A percentile compares a stretch with the other conserved stretches of the same genome.
These are phyloP conservation scores for Phytopythium mirpurense DNA, from an alignment of 352 stramenopile genomes.

Conservation along the genomic window DNA sequence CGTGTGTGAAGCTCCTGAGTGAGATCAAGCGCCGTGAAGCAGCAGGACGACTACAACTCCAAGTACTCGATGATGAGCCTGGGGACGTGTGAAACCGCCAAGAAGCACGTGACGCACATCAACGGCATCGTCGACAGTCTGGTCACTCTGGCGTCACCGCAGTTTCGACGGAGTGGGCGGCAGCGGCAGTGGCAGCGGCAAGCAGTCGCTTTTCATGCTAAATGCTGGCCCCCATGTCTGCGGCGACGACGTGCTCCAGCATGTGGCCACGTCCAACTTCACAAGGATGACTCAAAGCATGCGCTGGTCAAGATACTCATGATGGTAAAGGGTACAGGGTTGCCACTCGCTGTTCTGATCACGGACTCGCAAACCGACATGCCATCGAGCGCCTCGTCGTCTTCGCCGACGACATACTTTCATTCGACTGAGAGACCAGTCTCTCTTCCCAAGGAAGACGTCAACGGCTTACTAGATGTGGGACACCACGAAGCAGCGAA, in stretches of 20 bases:
- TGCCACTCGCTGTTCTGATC: constrained; percentile 95
- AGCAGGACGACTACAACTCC: constrained; percentile 96
- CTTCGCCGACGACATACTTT: constrained; percentile 98
- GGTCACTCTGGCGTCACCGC: constrained; percentile 94
- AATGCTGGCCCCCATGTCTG: constrained; percentile 95
- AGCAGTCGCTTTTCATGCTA: constrained; percentile 96
- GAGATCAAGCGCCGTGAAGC: constrained; percentile 89
- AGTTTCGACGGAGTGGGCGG: constrained; percentile 97
- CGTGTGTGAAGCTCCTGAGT: constrained; percentile 81
- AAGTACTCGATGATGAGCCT: constrained; percentile 98
- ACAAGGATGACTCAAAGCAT: constrained; percentile 96
- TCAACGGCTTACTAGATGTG: constrained; percentile 90
- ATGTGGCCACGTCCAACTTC: constrained; percentile 95
- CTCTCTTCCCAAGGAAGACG: constrained; percentile 97
- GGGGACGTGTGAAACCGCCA: constrained; percentile 96
- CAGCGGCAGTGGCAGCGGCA: too few species aligned
- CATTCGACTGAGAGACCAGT: constrained; percentile 94
- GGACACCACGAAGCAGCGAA: constrained; percentile 91
- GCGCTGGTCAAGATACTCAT: constrained; percentile 96
- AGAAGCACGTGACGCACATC: constrained; percentile 96
- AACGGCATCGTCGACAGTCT: constrained; percentile 96
- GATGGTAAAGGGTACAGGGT: constrained; percentile 91
- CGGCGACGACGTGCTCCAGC: constrained; percentile 94
- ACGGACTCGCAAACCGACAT: constrained; percentile 98
- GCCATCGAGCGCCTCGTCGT: constrained; percentile 98